Evolutionary conservation across 2,329 filamentous ascomycete species (phyloP), one percentile per base, ranked within the genome.

Genomic region (Eurotiales sp.): DNA sequence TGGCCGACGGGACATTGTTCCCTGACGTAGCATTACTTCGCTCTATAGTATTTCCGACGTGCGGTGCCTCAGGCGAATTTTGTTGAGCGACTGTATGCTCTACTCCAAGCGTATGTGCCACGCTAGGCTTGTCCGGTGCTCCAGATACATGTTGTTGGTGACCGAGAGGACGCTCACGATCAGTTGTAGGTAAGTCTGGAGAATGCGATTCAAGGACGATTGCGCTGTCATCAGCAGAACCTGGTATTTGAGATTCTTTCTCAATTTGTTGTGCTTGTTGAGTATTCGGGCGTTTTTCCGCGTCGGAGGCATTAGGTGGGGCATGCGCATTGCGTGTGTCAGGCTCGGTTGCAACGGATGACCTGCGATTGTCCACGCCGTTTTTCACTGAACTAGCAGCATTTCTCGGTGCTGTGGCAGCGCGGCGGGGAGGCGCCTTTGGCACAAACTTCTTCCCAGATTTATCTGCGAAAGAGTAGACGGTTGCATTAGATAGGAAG

Each of bases 381-480:
- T 72, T 62, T 51, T 25, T 64, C 51, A 62, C 63, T 52, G 63
- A 27, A 40, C 32, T 64, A 51, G 62, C 63, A 51, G 62, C 30
- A 42, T 59, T 56, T 52, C 69, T 63, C 52, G 65, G 61, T 53
- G 72, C 66, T 50, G 73, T 70, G 56, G 75, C 73, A 55, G 77
- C 72, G 53, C 78, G 76, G 62, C 84, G 80, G 57, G 77, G 74
- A 29, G 80, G 81, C 57, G 81, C 80, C 72, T 87, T 89, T 40
- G 86, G 86, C 66, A 87, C 87, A 72, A 90, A 88, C 70, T 88
- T 87, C 72, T 87, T 87, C 68, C 85, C 78, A 72, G 86, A 85
- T 76, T 87, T 85, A 59, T 71, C 76, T 72, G 52, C 8, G 27
- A 55, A 32, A 46, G 48, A 23, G 50, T 42, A 27, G 30, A 40